phyloP scores from a whole-genome alignment of 805 yeast genomes.

The Barnettozyma botsteinii region DNA sequence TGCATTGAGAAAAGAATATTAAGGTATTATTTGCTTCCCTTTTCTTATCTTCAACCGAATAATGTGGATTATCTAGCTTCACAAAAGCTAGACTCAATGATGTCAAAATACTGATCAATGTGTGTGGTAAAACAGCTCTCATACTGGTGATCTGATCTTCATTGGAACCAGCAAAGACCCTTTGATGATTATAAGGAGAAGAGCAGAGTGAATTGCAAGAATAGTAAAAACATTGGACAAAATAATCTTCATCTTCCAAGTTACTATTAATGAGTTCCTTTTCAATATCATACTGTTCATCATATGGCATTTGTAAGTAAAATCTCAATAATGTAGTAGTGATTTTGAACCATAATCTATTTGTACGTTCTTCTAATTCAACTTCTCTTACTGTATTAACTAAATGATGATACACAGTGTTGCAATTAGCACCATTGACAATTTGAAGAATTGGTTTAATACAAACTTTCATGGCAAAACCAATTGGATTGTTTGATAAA shows the following conservation, averaged over 20 bases:
- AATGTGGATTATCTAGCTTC: constrained; percentile 19
- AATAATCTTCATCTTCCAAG: constrained; percentile 3
- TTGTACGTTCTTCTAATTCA: constrained; percentile 11
- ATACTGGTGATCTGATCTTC: constrained; percentile 5
- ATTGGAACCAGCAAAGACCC: background rate
- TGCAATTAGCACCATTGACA: constrained; percentile 12
- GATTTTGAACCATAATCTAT: constrained; percentile 15
- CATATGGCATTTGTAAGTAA: constrained; percentile 17
- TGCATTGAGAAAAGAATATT: constrained; percentile 30
- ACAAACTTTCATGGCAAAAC: constrained; percentile 14
- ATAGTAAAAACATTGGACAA: constrained; percentile 14
- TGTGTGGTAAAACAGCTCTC: constrained; percentile 9
- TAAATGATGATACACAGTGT: constrained; percentile 11
- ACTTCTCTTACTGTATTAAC: constrained; percentile 9
- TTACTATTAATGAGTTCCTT: constrained; percentile 6
- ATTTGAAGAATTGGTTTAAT: constrained; percentile 14
- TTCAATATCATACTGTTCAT: constrained; percentile 11
- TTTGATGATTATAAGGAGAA: background rate
- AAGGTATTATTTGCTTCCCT: constrained; percentile 22
- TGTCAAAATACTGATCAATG: constrained; percentile 3
- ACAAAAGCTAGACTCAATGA: background rate
- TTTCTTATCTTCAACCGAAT: constrained; percentile 18
- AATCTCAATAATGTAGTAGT: constrained; percentile 8
- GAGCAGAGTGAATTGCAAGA: constrained; percentile 1
- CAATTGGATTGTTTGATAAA: constrained; percentile 8